phyloP scores from a whole-genome alignment of 148 eudicot species.

The Euryodendron excelsum region DNA sequence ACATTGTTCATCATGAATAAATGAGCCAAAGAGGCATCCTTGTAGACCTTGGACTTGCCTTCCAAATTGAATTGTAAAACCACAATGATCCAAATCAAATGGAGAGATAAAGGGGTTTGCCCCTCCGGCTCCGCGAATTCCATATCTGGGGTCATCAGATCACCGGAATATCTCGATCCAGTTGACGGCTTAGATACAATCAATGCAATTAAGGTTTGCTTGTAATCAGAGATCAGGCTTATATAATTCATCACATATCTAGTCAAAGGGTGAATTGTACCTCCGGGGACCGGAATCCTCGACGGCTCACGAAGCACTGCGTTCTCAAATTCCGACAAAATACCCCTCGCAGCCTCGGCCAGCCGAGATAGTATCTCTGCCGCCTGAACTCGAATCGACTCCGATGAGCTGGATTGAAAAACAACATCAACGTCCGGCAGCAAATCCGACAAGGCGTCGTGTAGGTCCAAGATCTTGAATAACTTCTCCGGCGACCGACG shows the following conservation, averaged over 20 bases:
- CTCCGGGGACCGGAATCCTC: conserved; percentile 79
- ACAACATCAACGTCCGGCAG: conserved; percentile 69
- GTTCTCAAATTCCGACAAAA: conserved; percentile 86
- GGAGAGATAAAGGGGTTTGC: conserved; percentile 59
- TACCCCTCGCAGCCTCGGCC: conserved; percentile 86
- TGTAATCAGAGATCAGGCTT: conserved; percentile 80
- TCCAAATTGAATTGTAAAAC: conserved; percentile 65
- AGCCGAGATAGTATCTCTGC: conserved; percentile 67
- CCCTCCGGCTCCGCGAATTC: conserved; percentile 60
- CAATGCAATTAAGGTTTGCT: conserved; percentile 66
- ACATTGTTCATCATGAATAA: conserved; percentile 89
- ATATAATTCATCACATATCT: conserved; percentile 98
- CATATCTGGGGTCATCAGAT: conserved; percentile 49
- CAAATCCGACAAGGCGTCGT: conserved; percentile 66
- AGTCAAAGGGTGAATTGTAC: conserved; percentile 84
- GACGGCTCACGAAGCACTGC: conserved; percentile 79
- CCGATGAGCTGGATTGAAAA: conserved; percentile 58
- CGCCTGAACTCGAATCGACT: conserved; percentile 70
- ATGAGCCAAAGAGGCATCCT: conserved; percentile 57
- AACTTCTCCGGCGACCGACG: conserved; percentile 81
- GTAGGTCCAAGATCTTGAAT: conserved; percentile 79
- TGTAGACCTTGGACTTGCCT: conserved; percentile 62
- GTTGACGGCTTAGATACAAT: conserved; percentile 75
- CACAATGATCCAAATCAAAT: conserved; percentile 81
- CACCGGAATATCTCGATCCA: conserved; percentile 62